Evolutionary conservation across 1,284 basidiomycete species (phyloP).

Genomic region (Spongiforma sp.): DNA sequence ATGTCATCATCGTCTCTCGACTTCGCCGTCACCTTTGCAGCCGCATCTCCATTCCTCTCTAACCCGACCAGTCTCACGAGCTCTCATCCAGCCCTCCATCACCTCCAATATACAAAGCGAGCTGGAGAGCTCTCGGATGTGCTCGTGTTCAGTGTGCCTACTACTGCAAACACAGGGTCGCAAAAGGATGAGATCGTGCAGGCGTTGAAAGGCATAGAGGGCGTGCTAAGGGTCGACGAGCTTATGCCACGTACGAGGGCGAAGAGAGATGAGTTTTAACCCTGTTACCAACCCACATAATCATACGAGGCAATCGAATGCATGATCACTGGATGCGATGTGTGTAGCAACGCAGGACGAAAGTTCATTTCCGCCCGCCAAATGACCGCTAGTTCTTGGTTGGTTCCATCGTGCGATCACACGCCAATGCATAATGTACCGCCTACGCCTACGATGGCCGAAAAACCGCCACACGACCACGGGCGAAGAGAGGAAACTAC

Average conservation of each 20-base stretch:
- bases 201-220: constrained; percentile 21
- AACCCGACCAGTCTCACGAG: constrained; percentile 24
- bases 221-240: constrained; percentile 30
- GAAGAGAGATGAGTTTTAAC: constrained; percentile 37
- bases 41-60: constrained; percentile 28
- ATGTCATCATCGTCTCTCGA: constrained; percentile 19
- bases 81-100: constrained; percentile 21
- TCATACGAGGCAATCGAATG: too few species aligned
- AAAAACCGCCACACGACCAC: too few species aligned
- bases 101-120: constrained; percentile 27
- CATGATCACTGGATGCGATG: too few species aligned
- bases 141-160: constrained; percentile 23
- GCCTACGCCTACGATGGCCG: too few species aligned
- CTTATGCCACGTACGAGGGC: constrained; percentile 26
- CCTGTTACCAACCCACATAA: too few species aligned
- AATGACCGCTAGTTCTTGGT: too few species aligned
- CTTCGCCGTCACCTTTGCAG: constrained; percentile 30
- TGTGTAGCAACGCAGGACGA: not conserved
- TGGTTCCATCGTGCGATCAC: too few species aligned
- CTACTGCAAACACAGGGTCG: constrained; percentile 5
- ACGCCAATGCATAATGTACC: too few species aligned
- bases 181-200: constrained; percentile 22
- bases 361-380: too few species aligned
- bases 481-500: too few species aligned
- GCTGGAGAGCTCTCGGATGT: constrained; percentile 34